These are phyloP conservation scores for Boeremia exigua DNA, from an alignment of 2,329 filamentous ascomycete genomes.

Conservation along the genomic window DNA sequence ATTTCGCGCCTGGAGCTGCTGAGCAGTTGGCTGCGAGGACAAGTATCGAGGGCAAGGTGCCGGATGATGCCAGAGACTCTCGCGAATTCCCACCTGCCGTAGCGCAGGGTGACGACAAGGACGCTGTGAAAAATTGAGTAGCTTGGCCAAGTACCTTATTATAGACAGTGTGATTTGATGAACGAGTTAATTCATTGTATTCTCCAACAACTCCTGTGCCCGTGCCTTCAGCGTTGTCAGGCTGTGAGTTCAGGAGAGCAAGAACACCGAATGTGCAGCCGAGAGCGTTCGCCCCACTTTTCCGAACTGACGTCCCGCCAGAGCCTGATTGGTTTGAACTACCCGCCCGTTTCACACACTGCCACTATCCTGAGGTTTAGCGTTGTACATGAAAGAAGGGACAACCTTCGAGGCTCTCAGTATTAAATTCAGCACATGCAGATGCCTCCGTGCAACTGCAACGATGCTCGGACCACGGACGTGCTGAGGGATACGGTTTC, in stretches of 20 bases:
- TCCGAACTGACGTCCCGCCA: background rate
- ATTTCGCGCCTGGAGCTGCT: slow-evolving; percentile 27
- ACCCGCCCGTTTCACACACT: background rate
- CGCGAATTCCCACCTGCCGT: slow-evolving; percentile 9
- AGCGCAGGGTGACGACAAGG: background rate
- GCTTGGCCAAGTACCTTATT: background rate
- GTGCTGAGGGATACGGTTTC: slow-evolving; percentile 2
- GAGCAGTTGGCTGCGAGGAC: slow-evolving; percentile 25
- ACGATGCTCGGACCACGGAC: background rate
- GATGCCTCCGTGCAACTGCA: background rate
- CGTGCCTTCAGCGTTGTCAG: background rate
- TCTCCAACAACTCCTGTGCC: background rate
- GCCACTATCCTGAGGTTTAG: background rate
- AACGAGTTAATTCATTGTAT: background rate
- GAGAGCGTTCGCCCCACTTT: slow-evolving; percentile 3
- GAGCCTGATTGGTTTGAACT: background rate
- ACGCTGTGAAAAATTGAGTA: background rate
- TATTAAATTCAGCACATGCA: background rate
- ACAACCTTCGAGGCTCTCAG: background rate
- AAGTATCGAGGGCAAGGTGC: slow-evolving; percentile 21
- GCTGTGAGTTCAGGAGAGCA: background rate
- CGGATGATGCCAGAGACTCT: slow-evolving; percentile 19
- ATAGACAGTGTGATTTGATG: background rate
- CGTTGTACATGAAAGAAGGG: background rate
- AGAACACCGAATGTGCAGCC: background rate